Evolutionary conservation across 345 rosid species (phyloP).

Genomic region (Salix brachista): DNA sequence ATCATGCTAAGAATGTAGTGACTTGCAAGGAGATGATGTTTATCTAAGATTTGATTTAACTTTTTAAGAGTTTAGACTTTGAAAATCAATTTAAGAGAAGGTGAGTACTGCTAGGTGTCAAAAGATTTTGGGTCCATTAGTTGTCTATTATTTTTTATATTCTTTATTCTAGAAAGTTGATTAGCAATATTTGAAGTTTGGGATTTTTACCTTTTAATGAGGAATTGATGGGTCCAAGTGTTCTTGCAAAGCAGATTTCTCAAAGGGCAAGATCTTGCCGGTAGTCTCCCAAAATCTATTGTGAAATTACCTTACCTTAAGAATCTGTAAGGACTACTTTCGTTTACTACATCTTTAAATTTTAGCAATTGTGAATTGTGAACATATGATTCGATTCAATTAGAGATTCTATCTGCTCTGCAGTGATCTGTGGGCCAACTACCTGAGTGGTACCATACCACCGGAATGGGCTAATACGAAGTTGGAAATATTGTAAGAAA

Average conservation of each 20-base stretch:
- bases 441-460: slow-evolving; percentile 16
- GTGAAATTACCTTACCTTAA: slow-evolving; percentile 10
- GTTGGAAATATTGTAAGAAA: slow-evolving; percentile 12
- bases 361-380: neutral
- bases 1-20: neutral
- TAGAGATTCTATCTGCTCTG: neutral
- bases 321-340: neutral
- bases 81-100: neutral
- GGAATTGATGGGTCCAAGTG: neutral
- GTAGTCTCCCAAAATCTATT: slow-evolving; percentile 9
- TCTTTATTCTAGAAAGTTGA: neutral
- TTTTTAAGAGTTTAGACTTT: neutral
- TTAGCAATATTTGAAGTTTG: neutral
- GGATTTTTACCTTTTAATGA: neutral
- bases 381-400: neutral
- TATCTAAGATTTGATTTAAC: neutral
- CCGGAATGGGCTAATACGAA: slow-evolving; percentile 11
- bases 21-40: neutral
- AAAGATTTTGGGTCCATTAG: neutral
- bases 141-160: neutral
- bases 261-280: slow-evolving; percentile 10
- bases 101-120: neutral
- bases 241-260: neutral
- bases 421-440: slow-evolving; percentile 13
- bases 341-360: neutral